A percentile compares a stretch with the other conserved stretches of the same genome.
Conservation (phyloP, 208 protist species). For the Trypanosoma mega region DNA sequence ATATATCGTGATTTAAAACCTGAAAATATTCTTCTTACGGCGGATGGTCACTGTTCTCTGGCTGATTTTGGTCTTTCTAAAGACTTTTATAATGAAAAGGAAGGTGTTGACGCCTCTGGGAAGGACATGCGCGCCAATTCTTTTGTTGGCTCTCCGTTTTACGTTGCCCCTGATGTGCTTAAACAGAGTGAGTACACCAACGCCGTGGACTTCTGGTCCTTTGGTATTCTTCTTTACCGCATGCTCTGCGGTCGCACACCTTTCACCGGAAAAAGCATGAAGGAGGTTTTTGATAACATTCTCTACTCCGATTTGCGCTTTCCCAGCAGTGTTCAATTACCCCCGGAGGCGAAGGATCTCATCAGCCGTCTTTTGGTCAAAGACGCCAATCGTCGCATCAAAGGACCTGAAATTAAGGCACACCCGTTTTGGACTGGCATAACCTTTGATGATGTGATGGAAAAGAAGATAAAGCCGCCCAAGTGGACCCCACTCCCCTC, state of each 20-base stretch:
- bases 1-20: slow-evolving; percentile 95
- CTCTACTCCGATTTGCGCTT: slow-evolving; percentile 90
- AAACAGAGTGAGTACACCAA: slow-evolving; percentile 94
- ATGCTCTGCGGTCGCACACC: slow-evolving; percentile 95
- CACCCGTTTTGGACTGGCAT: slow-evolving; percentile 92
- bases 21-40: slow-evolving; percentile 89
- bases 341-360: slow-evolving; percentile 88
- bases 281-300: slow-evolving; percentile 93
- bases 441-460: slow-evolving; percentile 88
- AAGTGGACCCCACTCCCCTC: slow-evolving; percentile 82
- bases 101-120: slow-evolving; percentile 60
- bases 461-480: slow-evolving; percentile 76
- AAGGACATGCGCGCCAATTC: slow-evolving; percentile 89
- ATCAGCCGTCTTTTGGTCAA: slow-evolving; percentile 91
- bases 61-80: slow-evolving; percentile 93
- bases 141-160: slow-evolving; percentile 93
- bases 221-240: slow-evolving; percentile 97
- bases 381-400: slow-evolving; percentile 82
- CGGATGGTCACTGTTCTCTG: slow-evolving; percentile 86
- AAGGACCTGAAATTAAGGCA: slow-evolving; percentile 82
- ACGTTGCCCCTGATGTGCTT: slow-evolving; percentile 95
- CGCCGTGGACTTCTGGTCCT: slow-evolving; percentile 97
- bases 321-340: slow-evolving; percentile 80
- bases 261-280: slow-evolving; percentile 93
- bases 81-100: slow-evolving; percentile 88